Base-by-base conservation (phyloP, 2,329 filamentous ascomycete genomes). In the Aureobasidium sp. region DNA sequence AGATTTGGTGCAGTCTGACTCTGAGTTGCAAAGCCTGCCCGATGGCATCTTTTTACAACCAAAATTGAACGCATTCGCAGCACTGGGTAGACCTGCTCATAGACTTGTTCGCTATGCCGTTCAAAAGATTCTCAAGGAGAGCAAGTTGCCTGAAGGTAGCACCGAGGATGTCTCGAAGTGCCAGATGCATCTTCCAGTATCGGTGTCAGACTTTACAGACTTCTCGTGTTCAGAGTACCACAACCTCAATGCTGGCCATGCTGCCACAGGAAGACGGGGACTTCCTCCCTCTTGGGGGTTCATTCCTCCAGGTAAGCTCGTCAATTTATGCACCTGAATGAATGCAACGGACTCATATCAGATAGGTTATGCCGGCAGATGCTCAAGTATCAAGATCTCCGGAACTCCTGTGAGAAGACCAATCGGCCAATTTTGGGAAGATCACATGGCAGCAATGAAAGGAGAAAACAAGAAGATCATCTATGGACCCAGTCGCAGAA, bases 181-280 rank as follows among this genome's bases (percentile, higher is more conserved):
- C 20, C 71, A 71, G 4, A 70, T 84, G 66, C 80, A 86, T 67
- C 68, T 87, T 0, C 85, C 85, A 0, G 71, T 87, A 41, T 70
- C 74, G 3, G 79, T 84, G 20, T 76, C 77, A 5, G 83, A 82
- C 39, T 87, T 85, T 67, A 81, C 77, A 48, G 84, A 86, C 69
- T 85, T 84, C 70, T 82, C 79, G 1, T 82, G 79, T 62, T 82
- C 79, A 0, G 72, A 77, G 9, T 77, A 83, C 48, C 82, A 85
- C 64, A 76, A 80, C 31, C 74, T 77, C 52, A 85, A 84, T 49
- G 81, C 78, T 20, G 72, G 75, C 0, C 74, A 71, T 64, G 77
- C 72, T 2, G 72, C 80, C 37, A 72, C 75, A 17, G 76, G 73
- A 31, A 71, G 70, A 29, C 67, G 70, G 9, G 71, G 73, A 57